phyloP scores from a whole-genome alignment of 768 basidiomycete genomes.

The Tricholoma matsutake region DNA sequence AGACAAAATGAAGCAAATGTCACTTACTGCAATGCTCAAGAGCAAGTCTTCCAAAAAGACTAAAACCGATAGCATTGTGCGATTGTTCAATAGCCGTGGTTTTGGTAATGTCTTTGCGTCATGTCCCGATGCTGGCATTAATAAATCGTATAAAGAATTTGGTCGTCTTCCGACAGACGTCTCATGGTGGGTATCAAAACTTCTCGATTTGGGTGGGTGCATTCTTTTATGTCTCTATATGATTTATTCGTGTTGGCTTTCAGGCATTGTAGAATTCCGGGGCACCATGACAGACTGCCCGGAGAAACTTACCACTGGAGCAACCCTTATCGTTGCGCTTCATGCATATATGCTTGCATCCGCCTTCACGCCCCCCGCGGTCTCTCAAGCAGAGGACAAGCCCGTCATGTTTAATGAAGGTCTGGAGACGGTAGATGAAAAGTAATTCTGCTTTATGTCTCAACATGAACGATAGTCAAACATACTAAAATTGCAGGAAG shows the following conservation, averaged over 20 bases:
- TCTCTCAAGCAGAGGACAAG: slow-evolving; percentile 30
- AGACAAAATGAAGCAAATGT: slow-evolving; percentile 59
- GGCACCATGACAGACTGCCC: slow-evolving; percentile 81
- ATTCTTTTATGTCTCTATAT: not conserved
- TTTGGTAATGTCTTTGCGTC: slow-evolving; percentile 48
- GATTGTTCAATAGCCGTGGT: slow-evolving; percentile 60
- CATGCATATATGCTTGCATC: slow-evolving; percentile 63
- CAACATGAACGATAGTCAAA: not conserved
- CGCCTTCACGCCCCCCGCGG: slow-evolving; percentile 58
- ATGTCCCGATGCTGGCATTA: not conserved
- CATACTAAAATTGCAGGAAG: slow-evolving; percentile 25
- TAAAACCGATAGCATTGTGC: slow-evolving; percentile 60
- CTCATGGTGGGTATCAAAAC: slow-evolving; percentile 68
- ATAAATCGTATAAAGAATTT: slow-evolving; percentile 51
- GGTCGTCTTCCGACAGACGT: slow-evolving; percentile 70
- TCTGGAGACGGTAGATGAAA: slow-evolving; percentile 76
- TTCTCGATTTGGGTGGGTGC: slow-evolving; percentile 64
- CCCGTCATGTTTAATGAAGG: slow-evolving; percentile 65
- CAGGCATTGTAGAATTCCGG: slow-evolving; percentile 65
- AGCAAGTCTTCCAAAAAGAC: slow-evolving; percentile 49
- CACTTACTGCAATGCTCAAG: slow-evolving; percentile 66
- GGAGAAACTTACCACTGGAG: slow-evolving; percentile 64
- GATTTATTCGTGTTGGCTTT: slow-evolving; percentile 1
- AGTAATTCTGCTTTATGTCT: slow-evolving; percentile 26
- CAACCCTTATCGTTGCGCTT: slow-evolving; percentile 74